Conservation (phyloP, 2,329 filamentous ascomycete genomes). For the Penicillium sp. region DNA sequence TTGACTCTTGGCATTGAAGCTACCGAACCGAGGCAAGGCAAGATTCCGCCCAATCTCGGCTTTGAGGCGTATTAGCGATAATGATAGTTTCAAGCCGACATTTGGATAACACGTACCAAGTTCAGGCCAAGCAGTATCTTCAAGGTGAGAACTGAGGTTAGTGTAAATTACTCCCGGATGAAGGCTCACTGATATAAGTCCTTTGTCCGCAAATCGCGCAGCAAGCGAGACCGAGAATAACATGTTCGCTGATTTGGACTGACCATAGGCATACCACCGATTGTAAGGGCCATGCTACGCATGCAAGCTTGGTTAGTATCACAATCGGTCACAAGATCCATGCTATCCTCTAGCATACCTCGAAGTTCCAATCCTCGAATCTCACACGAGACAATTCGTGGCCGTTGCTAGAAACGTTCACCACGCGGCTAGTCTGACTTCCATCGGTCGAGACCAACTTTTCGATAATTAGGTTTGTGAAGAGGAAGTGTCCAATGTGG, state of each 20-base stretch:
- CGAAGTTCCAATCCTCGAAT: conserved; percentile 49
- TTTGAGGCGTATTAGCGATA: background rate
- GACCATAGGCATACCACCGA: conserved; percentile 44
- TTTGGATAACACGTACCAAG: background rate
- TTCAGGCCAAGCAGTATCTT: conserved; percentile 8
- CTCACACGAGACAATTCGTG: conserved; percentile 45
- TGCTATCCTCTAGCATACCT: conserved; percentile 22
- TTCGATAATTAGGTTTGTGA: conserved; percentile 41
- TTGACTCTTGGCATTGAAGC: conserved; percentile 21
- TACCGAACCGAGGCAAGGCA: conserved; percentile 11
- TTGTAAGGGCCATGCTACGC: conserved; percentile 27
- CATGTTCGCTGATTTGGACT: conserved; percentile 50
- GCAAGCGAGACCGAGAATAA: conserved; percentile 44
- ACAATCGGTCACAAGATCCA: background rate
- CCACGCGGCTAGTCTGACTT: conserved; percentile 29
- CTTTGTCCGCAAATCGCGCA: conserved; percentile 21
- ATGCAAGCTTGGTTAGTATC: background rate
- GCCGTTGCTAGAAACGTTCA: conserved; percentile 49
- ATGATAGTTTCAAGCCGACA: background rate
- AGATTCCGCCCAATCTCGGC: background rate
- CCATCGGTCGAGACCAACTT: conserved; percentile 29
- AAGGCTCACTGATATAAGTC: conserved; percentile 24
- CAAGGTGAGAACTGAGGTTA: conserved; percentile 19
- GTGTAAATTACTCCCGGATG: conserved; percentile 31
- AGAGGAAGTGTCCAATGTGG: conserved; percentile 41